These are phyloP conservation scores for Umbilicaria muhlenbergii DNA, from an alignment of 495 filamentous ascomycete species.

Conservation along the genomic window DNA sequence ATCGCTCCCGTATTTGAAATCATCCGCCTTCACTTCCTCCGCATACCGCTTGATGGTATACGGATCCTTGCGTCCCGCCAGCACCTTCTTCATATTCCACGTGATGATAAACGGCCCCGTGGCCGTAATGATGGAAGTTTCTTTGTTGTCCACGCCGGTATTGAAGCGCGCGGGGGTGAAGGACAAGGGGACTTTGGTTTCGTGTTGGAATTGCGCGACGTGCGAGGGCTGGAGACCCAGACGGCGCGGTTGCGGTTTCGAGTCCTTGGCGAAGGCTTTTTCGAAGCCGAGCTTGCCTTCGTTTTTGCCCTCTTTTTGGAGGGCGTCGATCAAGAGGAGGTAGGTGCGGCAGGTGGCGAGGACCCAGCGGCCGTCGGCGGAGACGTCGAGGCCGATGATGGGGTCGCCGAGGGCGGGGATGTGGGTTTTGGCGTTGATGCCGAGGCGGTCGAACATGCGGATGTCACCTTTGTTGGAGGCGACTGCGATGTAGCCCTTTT, in stretches of 20 bases:
- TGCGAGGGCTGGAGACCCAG: conserved; percentile 76
- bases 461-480: conserved; percentile 97
- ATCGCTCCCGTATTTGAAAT: conserved; percentile 92
- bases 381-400: conserved; percentile 88
- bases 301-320: conserved; percentile 89
- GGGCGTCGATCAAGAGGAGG: conserved; percentile 76
- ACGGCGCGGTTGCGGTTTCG: conserved; percentile 84
- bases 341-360: conserved; percentile 92
- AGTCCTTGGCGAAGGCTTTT: conserved; percentile 78
- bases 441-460: conserved; percentile 86
- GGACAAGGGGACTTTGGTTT: conserved; percentile 68
- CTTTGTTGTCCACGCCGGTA: conserved; percentile 60
- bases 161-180: conserved; percentile 94
- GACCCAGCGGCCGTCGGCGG: conserved; percentile 88
- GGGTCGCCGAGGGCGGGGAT: conserved; percentile 91
- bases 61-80: conserved; percentile 62
- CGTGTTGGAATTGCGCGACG: conserved; percentile 91
- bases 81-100: conserved; percentile 83
- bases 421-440: conserved; percentile 93
- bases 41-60: conserved; percentile 93
- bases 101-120: conserved; percentile 95
- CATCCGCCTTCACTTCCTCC: conserved; percentile 95
- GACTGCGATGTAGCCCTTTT: conserved; percentile 91
- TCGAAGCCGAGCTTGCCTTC: conserved; percentile 97
- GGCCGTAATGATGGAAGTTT: conserved; percentile 91